Conservation (phyloP, 2,329 filamentous ascomycete genomes). For the Aspergillus tanneri region DNA sequence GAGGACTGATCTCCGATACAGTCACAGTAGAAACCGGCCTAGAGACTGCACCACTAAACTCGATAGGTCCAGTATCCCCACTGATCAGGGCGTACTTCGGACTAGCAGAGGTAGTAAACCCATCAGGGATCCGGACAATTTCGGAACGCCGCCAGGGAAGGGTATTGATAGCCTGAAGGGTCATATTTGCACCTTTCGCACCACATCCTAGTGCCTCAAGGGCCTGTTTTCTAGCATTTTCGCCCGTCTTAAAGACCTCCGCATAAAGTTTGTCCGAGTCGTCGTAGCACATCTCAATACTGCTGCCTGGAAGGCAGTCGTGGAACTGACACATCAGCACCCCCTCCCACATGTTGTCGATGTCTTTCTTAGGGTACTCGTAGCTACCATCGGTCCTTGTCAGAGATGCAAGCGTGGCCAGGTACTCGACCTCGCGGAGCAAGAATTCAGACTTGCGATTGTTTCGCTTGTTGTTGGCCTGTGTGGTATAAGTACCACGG, state of each 20-base stretch:
- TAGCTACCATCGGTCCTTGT: slow-evolving; percentile 61
- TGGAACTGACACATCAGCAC: slow-evolving; percentile 95
- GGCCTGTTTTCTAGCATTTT: slow-evolving; percentile 69
- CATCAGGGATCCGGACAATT: slow-evolving; percentile 62
- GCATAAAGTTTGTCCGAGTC: slow-evolving; percentile 90
- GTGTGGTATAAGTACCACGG: slow-evolving; percentile 94
- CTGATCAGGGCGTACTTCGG: slow-evolving; percentile 46
- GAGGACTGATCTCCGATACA: slow-evolving; percentile 54
- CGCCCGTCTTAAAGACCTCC: slow-evolving; percentile 73
- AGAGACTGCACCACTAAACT: slow-evolving; percentile 28
- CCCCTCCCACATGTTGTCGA: slow-evolving; percentile 94
- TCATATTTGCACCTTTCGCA: slow-evolving; percentile 43
- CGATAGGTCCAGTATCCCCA: slow-evolving; percentile 48
- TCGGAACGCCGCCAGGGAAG: slow-evolving; percentile 81
- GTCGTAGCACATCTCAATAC: slow-evolving; percentile 97
- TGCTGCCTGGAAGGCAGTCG: slow-evolving; percentile 91
- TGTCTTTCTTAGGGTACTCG: slow-evolving; percentile 88
- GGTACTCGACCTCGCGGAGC: slow-evolving; percentile 81
- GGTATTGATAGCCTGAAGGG: slow-evolving; percentile 72
- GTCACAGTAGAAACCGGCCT: slow-evolving; percentile 37
- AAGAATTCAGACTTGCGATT: slow-evolving; percentile 84
- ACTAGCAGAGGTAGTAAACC: slow-evolving; percentile 22
- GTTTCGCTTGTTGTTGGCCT: slow-evolving; percentile 94
- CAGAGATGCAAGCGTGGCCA: slow-evolving; percentile 82
- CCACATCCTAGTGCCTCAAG: slow-evolving; percentile 65